Percentiles rank a stretch among this genome's conserved stretches.
Conservation (phyloP, 2,329 filamentous ascomycete genomes). For the Xylariaceae sp. region DNA sequence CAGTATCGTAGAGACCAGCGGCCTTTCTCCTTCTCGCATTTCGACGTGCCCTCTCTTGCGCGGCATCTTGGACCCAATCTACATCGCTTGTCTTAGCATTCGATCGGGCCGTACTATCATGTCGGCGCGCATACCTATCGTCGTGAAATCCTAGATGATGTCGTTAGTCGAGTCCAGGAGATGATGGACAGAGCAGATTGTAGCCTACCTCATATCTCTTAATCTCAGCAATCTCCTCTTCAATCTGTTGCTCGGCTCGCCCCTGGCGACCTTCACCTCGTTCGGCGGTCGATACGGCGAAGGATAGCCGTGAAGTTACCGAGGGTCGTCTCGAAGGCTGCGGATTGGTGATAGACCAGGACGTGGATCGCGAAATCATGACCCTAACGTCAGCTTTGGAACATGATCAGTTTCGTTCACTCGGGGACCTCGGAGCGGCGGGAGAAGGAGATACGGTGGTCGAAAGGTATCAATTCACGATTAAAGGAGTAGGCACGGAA, state of each 20-base stretch:
- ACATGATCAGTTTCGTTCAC: not conserved
- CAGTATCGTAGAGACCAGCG: slow-evolving; percentile 63
- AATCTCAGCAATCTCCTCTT: slow-evolving; percentile 95
- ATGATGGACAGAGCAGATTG: not conserved
- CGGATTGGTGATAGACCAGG: slow-evolving; percentile 41
- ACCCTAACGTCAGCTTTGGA: slow-evolving; percentile 15
- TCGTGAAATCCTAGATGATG: slow-evolving; percentile 86
- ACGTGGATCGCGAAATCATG: slow-evolving; percentile 47
- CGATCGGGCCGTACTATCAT: slow-evolving; percentile 3
- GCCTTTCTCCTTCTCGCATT: slow-evolving; percentile 67
- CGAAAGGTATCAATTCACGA: too few relatives aligned
- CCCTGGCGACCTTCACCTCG: slow-evolving; percentile 47
- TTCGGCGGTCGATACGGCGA: slow-evolving; percentile 58
- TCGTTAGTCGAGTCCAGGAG: too few relatives aligned
- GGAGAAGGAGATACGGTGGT: too few relatives aligned
- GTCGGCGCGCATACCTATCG: slow-evolving; percentile 55
- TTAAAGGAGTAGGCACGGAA: too few relatives aligned
- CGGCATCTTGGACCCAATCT: slow-evolving; percentile 98
- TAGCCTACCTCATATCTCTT: slow-evolving; percentile 77
- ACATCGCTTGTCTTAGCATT: slow-evolving; percentile 30
- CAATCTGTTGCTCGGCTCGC: slow-evolving; percentile 62
- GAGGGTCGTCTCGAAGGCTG: slow-evolving; percentile 43
- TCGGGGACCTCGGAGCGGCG: too few relatives aligned
- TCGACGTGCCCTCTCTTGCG: slow-evolving; percentile 77
- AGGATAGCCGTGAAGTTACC: slow-evolving; percentile 58